Evolutionary conservation across 2,329 filamentous ascomycete species (phyloP), one percentile per base, ranked within the genome.

Genomic region (Cladorrhinum sp.): DNA sequence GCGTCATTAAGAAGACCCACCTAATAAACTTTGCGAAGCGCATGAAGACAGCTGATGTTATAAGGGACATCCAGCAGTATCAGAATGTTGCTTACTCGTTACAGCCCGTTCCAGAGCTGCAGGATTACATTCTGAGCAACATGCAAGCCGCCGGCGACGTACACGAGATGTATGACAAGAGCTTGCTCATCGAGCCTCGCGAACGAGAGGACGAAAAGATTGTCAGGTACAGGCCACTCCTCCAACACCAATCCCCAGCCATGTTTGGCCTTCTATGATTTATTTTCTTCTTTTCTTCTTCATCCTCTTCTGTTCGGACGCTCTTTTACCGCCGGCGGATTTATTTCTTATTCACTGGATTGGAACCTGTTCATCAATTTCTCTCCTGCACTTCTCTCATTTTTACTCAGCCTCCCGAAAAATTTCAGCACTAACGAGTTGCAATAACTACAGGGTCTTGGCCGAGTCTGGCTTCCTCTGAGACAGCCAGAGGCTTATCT

Each of bases 161-260:
- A 65, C 93, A 98, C 75, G 93, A 98, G 80, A 98, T 98, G 95
- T 99, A 98, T 79, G 93, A 98, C 76, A 93, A 93, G 82, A 96
- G 92, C 78, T 80, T 99, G 77, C 84, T 88, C 71, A 88, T 99
- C 62, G 95, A 99, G 75, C 95, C 95, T 64, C 85, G 95, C 70
- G 95, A 99, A 79, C 85, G 95, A 70, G 95, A 99, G 79, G 95
- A 99, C 73, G 95, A 99, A 79, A 98, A 98, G 83, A 98, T 99
- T 81, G 93, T 96, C 73, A 96, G 95, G 93, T 96, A 87, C 56
- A 69, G 66, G 66, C 70, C 61, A 64, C 64, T 45, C 41, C 41
- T 18, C 10, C 16, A 18, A 45, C n/a, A 45, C 18, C 41, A 3
- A 5, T 45, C 41, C 41, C 41, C 8, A 62, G 69, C 59, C 68